phyloP scores from a whole-genome alignment of 805 yeast species.

The Saturnispora sanitii region DNA sequence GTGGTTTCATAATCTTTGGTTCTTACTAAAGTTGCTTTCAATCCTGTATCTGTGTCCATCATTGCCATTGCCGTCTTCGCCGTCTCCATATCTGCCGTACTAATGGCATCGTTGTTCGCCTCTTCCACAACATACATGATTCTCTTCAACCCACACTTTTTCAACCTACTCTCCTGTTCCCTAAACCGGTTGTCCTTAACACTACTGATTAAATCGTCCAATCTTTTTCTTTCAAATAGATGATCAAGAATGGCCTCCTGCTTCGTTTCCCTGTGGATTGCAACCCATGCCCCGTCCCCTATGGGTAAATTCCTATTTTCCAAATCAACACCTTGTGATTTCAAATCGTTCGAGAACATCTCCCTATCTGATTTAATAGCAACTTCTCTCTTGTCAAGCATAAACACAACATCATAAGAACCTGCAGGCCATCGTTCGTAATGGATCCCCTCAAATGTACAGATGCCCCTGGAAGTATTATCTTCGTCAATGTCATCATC shows the following conservation, averaged over 20 bases:
- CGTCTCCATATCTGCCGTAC: slow-evolving; percentile 46
- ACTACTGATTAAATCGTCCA: slow-evolving; percentile 76
- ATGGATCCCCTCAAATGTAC: slow-evolving; percentile 12
- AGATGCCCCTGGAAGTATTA: too few relatives aligned
- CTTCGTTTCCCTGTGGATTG: slow-evolving; percentile 47
- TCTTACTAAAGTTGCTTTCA: slow-evolving; percentile 56
- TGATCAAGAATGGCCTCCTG: slow-evolving; percentile 65
- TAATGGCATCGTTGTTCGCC: slow-evolving; percentile 37
- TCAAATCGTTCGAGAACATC: slow-evolving; percentile 52
- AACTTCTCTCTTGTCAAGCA: slow-evolving; percentile 78
- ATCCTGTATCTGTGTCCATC: slow-evolving; percentile 53
- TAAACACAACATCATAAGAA: slow-evolving; percentile 46
- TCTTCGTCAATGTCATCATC: too few relatives aligned
- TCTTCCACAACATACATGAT: slow-evolving; percentile 79
- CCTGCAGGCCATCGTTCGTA: slow-evolving; percentile 55
- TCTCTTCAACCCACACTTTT: slow-evolving; percentile 55
- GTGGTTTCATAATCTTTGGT: slow-evolving; percentile 72
- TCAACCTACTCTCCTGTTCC: slow-evolving; percentile 77
- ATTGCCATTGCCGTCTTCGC: slow-evolving; percentile 68
- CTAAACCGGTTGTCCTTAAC: slow-evolving; percentile 80
- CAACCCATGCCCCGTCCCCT: slow-evolving; percentile 90
- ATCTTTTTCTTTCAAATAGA: slow-evolving; percentile 82
- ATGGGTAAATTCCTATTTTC: slow-evolving; percentile 54
- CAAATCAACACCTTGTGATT: slow-evolving; percentile 36
- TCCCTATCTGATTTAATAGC: slow-evolving; percentile 58